Percentiles rank a stretch among this genome's conserved stretches.
Conservation (phyloP, 2,329 filamentous ascomycete species). For the Botrytis galanthina region DNA sequence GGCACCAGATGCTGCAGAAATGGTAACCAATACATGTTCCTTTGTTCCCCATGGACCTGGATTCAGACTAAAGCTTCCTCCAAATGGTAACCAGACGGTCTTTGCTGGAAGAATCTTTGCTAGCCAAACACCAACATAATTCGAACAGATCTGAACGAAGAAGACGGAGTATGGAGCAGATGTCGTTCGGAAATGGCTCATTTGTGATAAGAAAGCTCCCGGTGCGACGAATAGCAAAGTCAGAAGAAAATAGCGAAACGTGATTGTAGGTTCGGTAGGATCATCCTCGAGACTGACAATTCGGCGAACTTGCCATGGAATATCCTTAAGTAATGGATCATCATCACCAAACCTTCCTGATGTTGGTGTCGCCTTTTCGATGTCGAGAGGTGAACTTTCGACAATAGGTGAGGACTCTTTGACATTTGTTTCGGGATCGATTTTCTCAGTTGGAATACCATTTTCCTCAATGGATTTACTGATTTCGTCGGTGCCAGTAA, state of each 20-base stretch:
- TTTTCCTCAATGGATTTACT: conserved; percentile 11
- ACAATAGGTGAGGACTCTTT: conserved; percentile 26
- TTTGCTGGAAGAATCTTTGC: conserved; percentile 47
- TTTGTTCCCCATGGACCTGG: conserved; percentile 36
- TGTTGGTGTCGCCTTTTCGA: conserved; percentile 11
- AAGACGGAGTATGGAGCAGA: conserved; percentile 55
- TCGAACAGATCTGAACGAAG: conserved; percentile 55
- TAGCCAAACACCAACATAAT: conserved; percentile 47
- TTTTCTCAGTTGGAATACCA: background rate
- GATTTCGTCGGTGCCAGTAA: conserved; percentile 11
- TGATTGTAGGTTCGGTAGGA: conserved; percentile 53
- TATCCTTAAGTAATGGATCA: conserved; percentile 51
- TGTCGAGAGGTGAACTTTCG: conserved; percentile 41
- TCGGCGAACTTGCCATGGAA: conserved; percentile 55
- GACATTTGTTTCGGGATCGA: background rate
- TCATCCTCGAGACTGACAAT: conserved; percentile 58
- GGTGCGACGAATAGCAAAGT: conserved; percentile 54
- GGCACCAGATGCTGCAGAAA: conserved; percentile 53
- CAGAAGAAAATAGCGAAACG: conserved; percentile 58
- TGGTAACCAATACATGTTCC: conserved; percentile 38
- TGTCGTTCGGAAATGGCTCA: conserved; percentile 57
- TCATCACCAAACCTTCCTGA: conserved; percentile 40
- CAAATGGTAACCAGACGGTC: conserved; percentile 44
- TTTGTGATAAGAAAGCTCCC: conserved; percentile 56
- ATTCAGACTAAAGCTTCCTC: conserved; percentile 42